A percentile compares a stretch with the other conserved stretches of the same genome.
These are phyloP conservation scores for Emmonsiellopsis sp. DNA, from an alignment of 2,329 filamentous ascomycete genomes.

Conservation along the genomic window DNA sequence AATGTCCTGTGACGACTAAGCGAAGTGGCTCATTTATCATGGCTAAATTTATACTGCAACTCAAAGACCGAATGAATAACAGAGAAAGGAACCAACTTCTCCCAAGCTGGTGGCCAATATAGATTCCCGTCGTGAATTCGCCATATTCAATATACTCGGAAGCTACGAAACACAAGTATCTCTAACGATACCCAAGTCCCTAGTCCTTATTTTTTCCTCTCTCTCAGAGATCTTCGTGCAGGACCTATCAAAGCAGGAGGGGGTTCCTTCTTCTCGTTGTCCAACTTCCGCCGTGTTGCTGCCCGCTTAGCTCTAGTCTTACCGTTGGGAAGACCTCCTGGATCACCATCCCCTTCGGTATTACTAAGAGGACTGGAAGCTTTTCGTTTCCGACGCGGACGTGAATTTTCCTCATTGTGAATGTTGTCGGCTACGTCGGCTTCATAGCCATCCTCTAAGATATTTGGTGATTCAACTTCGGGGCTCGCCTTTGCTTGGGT, in stretches of 20 bases:
- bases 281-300: neutral
- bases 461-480: neutral
- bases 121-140: too few relatives aligned
- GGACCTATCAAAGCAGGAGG: neutral
- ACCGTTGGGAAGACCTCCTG: neutral
- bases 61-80: too few relatives aligned
- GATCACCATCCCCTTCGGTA: neutral
- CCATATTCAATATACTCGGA: too few relatives aligned
- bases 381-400: constrained; percentile 1
- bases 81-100: too few relatives aligned
- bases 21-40: too few relatives aligned
- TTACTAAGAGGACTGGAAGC: neutral
- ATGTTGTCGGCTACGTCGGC: neutral
- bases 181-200: too few relatives aligned
- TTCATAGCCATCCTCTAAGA: neutral
- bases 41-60: too few relatives aligned
- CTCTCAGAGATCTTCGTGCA: neutral
- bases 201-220: neutral
- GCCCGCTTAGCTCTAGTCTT: neutral
- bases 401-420: neutral
- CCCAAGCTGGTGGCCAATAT: too few relatives aligned
- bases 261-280: too few relatives aligned
- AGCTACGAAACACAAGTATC: too few relatives aligned
- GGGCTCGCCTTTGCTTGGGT: neutral
- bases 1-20: too few relatives aligned